phyloP scores from a whole-genome alignment of 2,329 filamentous ascomycete species.

The Nannizziopsis barbatae region DNA sequence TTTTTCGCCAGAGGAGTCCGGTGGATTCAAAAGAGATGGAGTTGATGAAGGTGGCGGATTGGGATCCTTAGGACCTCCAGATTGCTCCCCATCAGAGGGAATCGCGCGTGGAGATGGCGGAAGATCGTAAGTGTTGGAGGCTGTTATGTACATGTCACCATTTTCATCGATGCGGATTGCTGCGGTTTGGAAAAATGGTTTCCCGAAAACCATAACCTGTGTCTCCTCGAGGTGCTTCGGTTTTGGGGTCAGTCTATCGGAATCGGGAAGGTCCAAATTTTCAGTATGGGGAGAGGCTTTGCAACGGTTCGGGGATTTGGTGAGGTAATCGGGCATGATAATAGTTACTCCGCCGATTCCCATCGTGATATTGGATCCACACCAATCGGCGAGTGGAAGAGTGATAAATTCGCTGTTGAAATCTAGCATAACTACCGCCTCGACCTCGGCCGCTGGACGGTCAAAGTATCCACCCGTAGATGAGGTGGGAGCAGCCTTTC shows the following conservation, averaged over 20 bases:
- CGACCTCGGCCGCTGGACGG: neutral
- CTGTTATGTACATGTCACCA: slow-evolving; percentile 1
- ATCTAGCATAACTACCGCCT: slow-evolving; percentile 1
- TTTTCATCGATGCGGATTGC: neutral
- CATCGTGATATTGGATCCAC: neutral
- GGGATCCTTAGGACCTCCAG: slow-evolving; percentile 17
- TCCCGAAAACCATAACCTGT: slow-evolving; percentile 3
- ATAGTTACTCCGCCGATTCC: neutral
- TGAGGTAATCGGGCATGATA: neutral
- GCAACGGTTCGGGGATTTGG: slow-evolving; percentile 5
- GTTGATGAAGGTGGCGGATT: slow-evolving; percentile 22
- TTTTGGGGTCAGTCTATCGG: too few species aligned
- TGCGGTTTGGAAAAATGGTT: slow-evolving; percentile 6
- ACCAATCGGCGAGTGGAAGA: slow-evolving; percentile 2
- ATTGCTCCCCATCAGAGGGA: neutral
- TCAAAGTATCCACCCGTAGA: neutral
- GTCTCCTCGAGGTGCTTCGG: neutral
- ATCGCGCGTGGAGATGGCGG: neutral
- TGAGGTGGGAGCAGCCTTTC: neutral
- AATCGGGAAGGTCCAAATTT: too few species aligned
- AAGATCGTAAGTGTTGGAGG: slow-evolving; percentile 5
- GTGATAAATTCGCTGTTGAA: slow-evolving; percentile 8
- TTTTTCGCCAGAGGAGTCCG: neutral
- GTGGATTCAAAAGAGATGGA: slow-evolving; percentile 3
- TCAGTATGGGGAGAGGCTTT: neutral